These are phyloP conservation scores for Sungouiella thailandica DNA, from an alignment of 805 yeast genomes.

Conservation along the genomic window DNA sequence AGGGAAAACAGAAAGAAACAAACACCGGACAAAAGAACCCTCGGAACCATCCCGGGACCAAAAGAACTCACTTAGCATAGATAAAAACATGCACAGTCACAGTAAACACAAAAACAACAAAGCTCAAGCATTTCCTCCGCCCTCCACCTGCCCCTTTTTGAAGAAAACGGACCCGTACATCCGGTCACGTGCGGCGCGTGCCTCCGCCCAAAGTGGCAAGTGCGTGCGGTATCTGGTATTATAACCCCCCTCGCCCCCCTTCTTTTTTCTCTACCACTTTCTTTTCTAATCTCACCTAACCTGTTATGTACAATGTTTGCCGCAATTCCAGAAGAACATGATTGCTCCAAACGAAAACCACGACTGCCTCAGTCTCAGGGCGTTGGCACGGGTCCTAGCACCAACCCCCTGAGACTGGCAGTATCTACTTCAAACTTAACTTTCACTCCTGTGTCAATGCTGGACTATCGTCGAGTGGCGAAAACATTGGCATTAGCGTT, in stretches of 20 bases:
- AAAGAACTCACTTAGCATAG: too few relatives aligned
- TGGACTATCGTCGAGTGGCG: constrained; percentile 52
- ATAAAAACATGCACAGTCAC: too few relatives aligned
- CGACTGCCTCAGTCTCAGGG: constrained; percentile 38
- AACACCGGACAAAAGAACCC: too few relatives aligned
- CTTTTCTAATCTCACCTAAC: constrained; percentile 2
- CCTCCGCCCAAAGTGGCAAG: too few relatives aligned
- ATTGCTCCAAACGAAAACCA: constrained; percentile 28
- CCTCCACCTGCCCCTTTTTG: too few relatives aligned
- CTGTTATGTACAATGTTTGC: constrained; percentile 18
- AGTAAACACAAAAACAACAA: too few relatives aligned
- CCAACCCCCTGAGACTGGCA: constrained; percentile 23
- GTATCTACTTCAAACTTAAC: constrained; percentile 10
- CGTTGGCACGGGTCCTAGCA: constrained; percentile 16
- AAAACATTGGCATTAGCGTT: constrained; percentile 49
- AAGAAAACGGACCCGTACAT: too few relatives aligned
- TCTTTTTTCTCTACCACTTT: constrained; percentile 1
- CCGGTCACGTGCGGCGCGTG: too few relatives aligned
- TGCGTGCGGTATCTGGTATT: too few relatives aligned
- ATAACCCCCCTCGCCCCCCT: constrained; percentile 2
- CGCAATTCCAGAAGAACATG: constrained; percentile 29
- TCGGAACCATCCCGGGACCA: too few relatives aligned
- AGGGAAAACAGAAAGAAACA: too few relatives aligned
- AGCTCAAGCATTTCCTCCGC: too few relatives aligned
- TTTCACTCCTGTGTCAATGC: constrained; percentile 15